Base-by-base conservation (phyloP, 306 rosid genomes). In the Nissolia schottii region DNA sequence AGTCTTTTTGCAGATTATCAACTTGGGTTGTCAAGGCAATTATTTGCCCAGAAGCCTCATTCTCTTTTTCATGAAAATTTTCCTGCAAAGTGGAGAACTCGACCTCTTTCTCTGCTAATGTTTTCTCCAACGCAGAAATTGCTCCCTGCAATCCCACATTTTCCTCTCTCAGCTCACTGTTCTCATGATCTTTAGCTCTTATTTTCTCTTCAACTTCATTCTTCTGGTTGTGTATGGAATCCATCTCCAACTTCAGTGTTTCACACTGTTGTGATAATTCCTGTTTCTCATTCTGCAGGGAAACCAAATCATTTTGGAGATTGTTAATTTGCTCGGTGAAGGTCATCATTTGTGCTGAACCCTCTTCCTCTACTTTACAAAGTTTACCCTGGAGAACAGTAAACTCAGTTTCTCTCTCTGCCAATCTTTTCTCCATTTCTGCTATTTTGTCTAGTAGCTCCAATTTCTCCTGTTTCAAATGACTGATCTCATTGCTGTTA, bases 21-120 rank as follows among this genome's bases (percentile, higher is more conserved):
- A 87, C 72, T 82, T 83, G 87, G 64, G 80, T 67, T 22, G 73
- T 80, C 19, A 87, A 76, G 79, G 81, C 79, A 55, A 11, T 60
- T 76, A 77, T 66, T 80, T 85, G 83, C 59, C 82, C 76, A 20
- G 88, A 82, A 75, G 88, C 69, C 64, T 90, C 90, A 7, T 59
- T 81, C 84, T 81, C 83, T 60, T 81, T 84, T 69, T 57, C 71
- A 11, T 41, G 75, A 55, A 70, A 85, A 55, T 79, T 81, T 70
- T 87, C 82, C 34, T 75, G 79, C 55, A 89, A 82, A 67, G 86
- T 45, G 27, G 85, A 82, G 46, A 89, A 75, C 60, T 84, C 88
- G 1, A 31, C 61, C 70, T 80, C 90, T 81, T 64, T 89, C 65
- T 87, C 80, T n/a, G 66, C 59, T 15, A 87, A 37, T 46, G 67